Conservation (phyloP, 75 land plant species). For the Cupressus sempervirens region DNA sequence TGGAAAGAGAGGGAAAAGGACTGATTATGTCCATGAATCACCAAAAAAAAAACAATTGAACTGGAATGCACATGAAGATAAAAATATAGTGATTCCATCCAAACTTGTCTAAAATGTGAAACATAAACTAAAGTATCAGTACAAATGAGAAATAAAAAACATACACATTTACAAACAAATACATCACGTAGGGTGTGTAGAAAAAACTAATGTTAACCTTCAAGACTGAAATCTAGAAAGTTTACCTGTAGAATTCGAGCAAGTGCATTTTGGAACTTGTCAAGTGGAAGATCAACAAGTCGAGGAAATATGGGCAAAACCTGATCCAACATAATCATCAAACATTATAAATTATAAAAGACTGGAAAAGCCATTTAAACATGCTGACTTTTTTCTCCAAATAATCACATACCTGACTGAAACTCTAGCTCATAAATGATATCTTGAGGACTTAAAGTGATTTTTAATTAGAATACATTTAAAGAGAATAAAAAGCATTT, state of each 20-base stretch:
- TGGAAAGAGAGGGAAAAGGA: not conserved
- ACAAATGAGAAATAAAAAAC: not conserved
- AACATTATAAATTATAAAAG: not conserved
- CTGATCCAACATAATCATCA: constrained; percentile 28
- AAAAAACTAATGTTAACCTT: not conserved
- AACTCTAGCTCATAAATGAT: not conserved
- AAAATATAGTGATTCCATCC: not conserved
- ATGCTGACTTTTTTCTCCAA: not conserved
- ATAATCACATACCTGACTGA: not conserved
- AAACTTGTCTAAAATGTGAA: not conserved
- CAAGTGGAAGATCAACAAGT: constrained; percentile 80
- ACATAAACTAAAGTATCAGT: not conserved
- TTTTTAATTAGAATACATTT: not conserved
- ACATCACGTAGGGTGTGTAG: not conserved
- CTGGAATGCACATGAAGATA: not conserved
- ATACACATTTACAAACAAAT: not conserved
- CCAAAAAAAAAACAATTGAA: not conserved
- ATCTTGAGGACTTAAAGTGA: not conserved
- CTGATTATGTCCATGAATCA: not conserved
- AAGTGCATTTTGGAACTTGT: constrained; percentile 85
- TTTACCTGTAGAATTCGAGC: constrained; percentile 89
- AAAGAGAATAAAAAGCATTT: not conserved
- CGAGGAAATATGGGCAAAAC: constrained; percentile 94
- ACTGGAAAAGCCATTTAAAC: not conserved
- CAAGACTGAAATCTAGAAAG: not conserved